A percentile compares a stretch with the other conserved stretches of the same genome.
Evolutionary conservation across 805 yeast genomes (phyloP).

Genomic region (Candida peoriensis): DNA sequence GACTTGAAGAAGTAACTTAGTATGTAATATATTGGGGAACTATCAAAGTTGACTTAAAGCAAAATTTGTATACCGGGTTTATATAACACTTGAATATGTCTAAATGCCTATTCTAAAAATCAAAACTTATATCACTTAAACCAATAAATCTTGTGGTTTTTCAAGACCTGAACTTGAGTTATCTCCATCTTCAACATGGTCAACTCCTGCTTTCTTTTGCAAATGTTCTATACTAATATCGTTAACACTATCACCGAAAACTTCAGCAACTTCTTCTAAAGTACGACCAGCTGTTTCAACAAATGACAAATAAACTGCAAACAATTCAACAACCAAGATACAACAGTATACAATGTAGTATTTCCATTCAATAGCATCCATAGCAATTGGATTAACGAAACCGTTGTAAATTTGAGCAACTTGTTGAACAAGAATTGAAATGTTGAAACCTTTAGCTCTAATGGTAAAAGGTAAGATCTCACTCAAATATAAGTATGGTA

Average conservation of each 20-base stretch:
- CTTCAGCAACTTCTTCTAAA: slow-evolving; percentile 12
- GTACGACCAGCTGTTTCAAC: slow-evolving; percentile 8
- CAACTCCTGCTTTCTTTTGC: slow-evolving; percentile 13
- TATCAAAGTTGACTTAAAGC: too few species aligned
- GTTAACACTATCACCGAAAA: slow-evolving; percentile 26
- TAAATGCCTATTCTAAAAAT: too few species aligned
- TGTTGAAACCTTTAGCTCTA: slow-evolving; percentile 24
- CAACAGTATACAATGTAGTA: slow-evolving; percentile 31
- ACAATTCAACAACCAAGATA: slow-evolving; percentile 24
- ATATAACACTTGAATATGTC: neutral
- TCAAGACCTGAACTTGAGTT: neutral
- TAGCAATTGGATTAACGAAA: slow-evolving; percentile 32
- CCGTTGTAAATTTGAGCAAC: slow-evolving; percentile 24
- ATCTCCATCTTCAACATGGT: slow-evolving; percentile 15
- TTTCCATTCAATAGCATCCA: slow-evolving; percentile 31
- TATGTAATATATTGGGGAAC: too few species aligned
- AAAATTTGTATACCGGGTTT: too few species aligned
- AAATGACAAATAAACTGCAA: slow-evolving; percentile 18
- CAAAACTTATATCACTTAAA: neutral
- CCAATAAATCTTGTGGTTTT: neutral
- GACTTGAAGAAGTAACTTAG: too few species aligned
- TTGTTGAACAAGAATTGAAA: slow-evolving; percentile 14
- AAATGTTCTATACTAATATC: slow-evolving; percentile 12
- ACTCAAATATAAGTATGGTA: slow-evolving; percentile 40
- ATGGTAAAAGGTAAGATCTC: slow-evolving; percentile 30